Evolutionary conservation across 495 filamentous ascomycete species (phyloP).

Genomic region (Xanthoparmelia taractica): DNA sequence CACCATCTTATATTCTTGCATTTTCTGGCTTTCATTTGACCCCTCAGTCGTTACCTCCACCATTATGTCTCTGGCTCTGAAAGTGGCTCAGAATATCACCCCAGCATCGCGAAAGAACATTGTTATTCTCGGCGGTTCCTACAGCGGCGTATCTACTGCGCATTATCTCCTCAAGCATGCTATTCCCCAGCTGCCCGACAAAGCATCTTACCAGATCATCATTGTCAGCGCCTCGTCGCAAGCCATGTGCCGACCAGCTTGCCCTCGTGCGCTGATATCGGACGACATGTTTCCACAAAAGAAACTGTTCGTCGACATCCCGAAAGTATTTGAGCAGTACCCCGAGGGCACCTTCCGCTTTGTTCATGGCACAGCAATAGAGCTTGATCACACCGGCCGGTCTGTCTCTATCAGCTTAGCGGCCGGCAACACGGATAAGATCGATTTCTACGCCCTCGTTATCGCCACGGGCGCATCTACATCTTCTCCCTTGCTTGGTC

Average conservation of each 20-base stretch:
- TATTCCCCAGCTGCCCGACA: slow-evolving; percentile 35
- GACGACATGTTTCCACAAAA: slow-evolving; percentile 38
- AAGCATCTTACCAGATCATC: slow-evolving; percentile 30
- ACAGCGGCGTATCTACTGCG: slow-evolving; percentile 42
- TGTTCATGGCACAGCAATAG: slow-evolving; percentile 33
- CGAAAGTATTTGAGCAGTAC: slow-evolving; percentile 38
- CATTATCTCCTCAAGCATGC: slow-evolving; percentile 48
- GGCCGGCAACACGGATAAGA: slow-evolving; percentile 16
- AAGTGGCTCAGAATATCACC: no score
- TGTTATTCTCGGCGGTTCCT: slow-evolving; percentile 48
- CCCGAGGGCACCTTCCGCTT: slow-evolving; percentile 30
- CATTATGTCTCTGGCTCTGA: no score
- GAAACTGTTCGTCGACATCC: slow-evolving; percentile 43
- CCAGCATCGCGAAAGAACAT: slow-evolving; percentile 33
- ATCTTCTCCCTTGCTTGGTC: slow-evolving; percentile 28
- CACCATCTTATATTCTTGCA: no score
- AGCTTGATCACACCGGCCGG: slow-evolving; percentile 30
- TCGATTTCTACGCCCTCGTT: slow-evolving; percentile 40
- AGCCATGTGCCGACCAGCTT: slow-evolving; percentile 39
- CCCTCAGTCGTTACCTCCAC: no score
- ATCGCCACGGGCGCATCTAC: slow-evolving; percentile 37
- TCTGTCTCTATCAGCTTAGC: slow-evolving; percentile 26
- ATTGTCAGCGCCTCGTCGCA: slow-evolving; percentile 40
- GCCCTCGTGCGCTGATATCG: slow-evolving; percentile 41
- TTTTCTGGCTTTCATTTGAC: no score